Evolutionary conservation across 345 rosid genomes (phyloP).

Genomic region (Hibiscus syriacus): DNA sequence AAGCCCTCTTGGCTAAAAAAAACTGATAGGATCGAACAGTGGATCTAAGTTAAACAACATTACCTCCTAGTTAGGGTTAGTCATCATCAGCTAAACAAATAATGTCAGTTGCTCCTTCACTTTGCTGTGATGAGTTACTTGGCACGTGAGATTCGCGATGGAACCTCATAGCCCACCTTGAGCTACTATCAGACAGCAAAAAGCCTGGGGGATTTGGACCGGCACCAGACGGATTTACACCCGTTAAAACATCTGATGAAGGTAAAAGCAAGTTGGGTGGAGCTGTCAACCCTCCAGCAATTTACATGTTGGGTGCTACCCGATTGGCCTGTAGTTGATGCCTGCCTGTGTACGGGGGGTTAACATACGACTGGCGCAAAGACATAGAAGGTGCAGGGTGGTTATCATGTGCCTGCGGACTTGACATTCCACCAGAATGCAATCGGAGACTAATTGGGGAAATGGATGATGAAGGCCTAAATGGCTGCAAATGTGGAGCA

Average conservation of each 20-base stretch:
- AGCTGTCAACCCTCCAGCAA: constrained; percentile 5
- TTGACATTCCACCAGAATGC: constrained; percentile 12
- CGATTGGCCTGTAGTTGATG: constrained; percentile 16
- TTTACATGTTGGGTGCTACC: constrained; percentile 8
- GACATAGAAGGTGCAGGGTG: constrained; percentile 9
- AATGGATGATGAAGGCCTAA: constrained; percentile 27
- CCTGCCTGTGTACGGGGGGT: constrained; percentile 2
- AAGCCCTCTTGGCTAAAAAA: not conserved
- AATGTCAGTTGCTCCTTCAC: constrained; percentile 20
- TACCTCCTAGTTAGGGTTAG: constrained; percentile 11
- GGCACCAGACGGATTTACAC: no score
- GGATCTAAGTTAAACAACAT: not conserved
- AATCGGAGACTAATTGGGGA: constrained; percentile 7
- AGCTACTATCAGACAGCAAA: constrained; percentile 5
- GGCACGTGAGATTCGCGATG: constrained; percentile 9
- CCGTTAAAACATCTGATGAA: constrained; percentile 17
- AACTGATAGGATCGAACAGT: not conserved
- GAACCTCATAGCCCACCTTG: not conserved
- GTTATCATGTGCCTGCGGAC: constrained; percentile 14
- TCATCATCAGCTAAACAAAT: constrained; percentile 63
- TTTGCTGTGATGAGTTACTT: not conserved
- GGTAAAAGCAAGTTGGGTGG: not conserved
- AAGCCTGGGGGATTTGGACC: constrained; percentile 7
- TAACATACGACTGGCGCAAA: constrained; percentile 2
- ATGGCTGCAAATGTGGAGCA: constrained; percentile 46